Percentiles rank a stretch among this genome's conserved stretches.
Conservation (phyloP, 495 filamentous ascomycete species). For the Penicillium pancosmium region DNA sequence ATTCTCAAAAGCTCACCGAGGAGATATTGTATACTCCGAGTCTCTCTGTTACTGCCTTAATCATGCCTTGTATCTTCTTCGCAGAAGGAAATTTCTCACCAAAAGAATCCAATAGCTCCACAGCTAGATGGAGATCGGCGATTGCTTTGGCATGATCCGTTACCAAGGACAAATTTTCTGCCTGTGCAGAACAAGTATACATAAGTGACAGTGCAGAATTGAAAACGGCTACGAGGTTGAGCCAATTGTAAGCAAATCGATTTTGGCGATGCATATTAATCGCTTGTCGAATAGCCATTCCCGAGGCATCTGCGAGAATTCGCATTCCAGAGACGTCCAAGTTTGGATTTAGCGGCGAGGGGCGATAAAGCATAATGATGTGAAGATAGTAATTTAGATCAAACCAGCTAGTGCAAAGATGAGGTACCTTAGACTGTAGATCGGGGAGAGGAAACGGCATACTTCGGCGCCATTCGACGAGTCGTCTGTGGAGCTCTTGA, state of each 20-base stretch:
- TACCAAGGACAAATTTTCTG: constrained; percentile 24
- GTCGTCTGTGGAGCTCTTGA: constrained; percentile 32
- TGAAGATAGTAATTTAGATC: constrained; percentile 47
- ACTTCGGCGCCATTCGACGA: constrained; percentile 41
- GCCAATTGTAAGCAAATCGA: constrained; percentile 45
- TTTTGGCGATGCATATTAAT: constrained; percentile 37
- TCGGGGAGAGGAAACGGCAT: constrained; percentile 47
- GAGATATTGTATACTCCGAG: constrained; percentile 14
- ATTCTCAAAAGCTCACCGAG: constrained; percentile 10
- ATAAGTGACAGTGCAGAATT: constrained; percentile 41
- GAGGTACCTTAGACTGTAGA: constrained; percentile 37
- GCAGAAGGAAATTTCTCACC: constrained; percentile 37
- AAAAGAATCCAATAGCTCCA: constrained; percentile 37
- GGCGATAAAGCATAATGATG: constrained; percentile 40
- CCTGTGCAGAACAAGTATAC: constrained; percentile 38
- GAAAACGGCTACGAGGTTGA: constrained; percentile 41
- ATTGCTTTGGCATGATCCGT: constrained; percentile 29
- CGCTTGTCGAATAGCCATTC: constrained; percentile 42
- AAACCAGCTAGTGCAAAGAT: constrained; percentile 43
- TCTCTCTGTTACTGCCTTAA: constrained; percentile 24
- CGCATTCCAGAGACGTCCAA: constrained; percentile 31
- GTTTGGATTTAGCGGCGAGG: constrained; percentile 36
- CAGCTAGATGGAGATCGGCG: constrained; percentile 34
- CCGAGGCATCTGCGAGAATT: constrained; percentile 34
- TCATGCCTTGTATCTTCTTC: constrained; percentile 36